phyloP scores from a whole-genome alignment of 305 asterid genomes.

The Solanum chacoense region DNA sequence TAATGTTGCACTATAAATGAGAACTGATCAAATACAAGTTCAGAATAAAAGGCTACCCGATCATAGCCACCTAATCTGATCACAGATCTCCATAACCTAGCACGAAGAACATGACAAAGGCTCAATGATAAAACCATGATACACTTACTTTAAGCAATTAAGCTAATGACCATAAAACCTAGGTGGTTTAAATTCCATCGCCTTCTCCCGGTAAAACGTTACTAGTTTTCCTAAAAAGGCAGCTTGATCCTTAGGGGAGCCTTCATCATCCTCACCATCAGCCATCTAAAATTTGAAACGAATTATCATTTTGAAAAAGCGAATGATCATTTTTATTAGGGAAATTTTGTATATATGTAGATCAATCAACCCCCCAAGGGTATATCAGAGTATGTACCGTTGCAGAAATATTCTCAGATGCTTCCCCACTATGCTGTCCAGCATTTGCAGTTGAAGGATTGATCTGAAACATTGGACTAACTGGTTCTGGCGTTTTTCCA shows the following conservation, averaged over 20 bases:
- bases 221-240: no score
- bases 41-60: no score
- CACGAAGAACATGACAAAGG: background rate
- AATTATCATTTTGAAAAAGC: background rate
- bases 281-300: slow-evolving; percentile 25
- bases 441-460: slow-evolving; percentile 23
- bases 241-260: no score
- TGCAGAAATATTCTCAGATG: slow-evolving; percentile 21
- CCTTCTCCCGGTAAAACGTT: no score
- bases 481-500: slow-evolving; percentile 32
- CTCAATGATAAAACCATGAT: background rate
- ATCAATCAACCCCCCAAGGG: no score
- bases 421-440: slow-evolving; percentile 40
- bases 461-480: slow-evolving; percentile 30
- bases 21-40: no score
- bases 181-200: no score
- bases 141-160: slow-evolving; percentile 42
- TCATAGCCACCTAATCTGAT: slow-evolving; percentile 11
- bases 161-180: no score
- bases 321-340: no score
- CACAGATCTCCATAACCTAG: slow-evolving; percentile 83
- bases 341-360: no score
- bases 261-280: slow-evolving; percentile 32
- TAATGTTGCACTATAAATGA: no score
- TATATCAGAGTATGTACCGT: slow-evolving; percentile 17